Percentiles rank a stretch among this genome's conserved stretches.
phyloP scores from a whole-genome alignment of 495 filamentous ascomycete species.

The Neurospora sublineolata region DNA sequence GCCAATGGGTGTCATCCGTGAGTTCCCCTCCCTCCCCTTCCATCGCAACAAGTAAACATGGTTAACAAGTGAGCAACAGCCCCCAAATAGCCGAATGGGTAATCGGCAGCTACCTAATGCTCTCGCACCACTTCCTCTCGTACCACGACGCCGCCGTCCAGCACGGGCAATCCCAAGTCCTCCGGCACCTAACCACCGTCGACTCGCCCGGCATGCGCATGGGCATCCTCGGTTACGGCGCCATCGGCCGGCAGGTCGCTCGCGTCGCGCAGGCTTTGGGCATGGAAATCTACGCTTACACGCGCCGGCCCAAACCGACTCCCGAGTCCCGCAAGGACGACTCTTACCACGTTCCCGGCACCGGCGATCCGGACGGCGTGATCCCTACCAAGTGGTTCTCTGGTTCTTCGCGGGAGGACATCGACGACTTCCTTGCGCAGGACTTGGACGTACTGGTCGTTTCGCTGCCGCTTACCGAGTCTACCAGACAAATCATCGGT shows the following conservation, averaged over 20 bases:
- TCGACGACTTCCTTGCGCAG: constrained; percentile 55
- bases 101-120: constrained; percentile 27
- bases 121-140: constrained; percentile 14
- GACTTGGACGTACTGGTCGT: constrained; percentile 70
- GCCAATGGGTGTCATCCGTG: constrained; percentile 21
- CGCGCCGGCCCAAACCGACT: constrained; percentile 47
- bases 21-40: not conserved
- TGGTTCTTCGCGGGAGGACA: constrained; percentile 45
- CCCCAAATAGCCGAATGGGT: constrained; percentile 37
- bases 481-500: constrained; percentile 52
- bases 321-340: constrained; percentile 46
- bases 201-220: constrained; percentile 26
- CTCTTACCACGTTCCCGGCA: constrained; percentile 61
- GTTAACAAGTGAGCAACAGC: constrained; percentile 2
- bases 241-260: constrained; percentile 62
- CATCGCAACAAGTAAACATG: not conserved
- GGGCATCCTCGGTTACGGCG: constrained; percentile 70
- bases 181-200: not conserved
- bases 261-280: constrained; percentile 60
- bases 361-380: constrained; percentile 63
- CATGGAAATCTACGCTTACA: constrained; percentile 75
- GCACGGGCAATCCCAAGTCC: not conserved
- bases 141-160: constrained; percentile 2
- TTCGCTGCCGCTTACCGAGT: constrained; percentile 57
- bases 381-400: constrained; percentile 65